phyloP scores from a whole-genome alignment of 192 early-diverging fungal species.

The Coemansia sp. region DNA sequence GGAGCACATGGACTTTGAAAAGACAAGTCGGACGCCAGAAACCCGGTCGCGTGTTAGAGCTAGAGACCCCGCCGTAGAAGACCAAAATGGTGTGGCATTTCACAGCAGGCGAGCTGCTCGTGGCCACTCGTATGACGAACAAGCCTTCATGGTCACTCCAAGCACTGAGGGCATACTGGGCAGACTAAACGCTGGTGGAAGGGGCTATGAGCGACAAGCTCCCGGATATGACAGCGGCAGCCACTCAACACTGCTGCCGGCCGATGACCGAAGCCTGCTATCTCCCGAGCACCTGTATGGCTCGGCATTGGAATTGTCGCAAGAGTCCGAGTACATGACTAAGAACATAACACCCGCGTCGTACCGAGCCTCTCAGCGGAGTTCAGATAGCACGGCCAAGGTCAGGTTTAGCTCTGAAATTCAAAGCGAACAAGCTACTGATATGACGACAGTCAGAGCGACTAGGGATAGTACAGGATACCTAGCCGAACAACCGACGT shows the following conservation, averaged over 20 bases:
- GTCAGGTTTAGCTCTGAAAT: constrained; percentile 16
- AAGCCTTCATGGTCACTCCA: background rate
- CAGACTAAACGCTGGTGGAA: background rate
- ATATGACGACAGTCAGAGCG: background rate
- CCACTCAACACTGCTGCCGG: background rate
- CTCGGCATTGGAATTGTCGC: background rate
- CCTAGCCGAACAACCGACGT: background rate
- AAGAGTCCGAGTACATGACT: background rate
- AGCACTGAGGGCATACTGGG: background rate
- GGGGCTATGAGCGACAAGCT: constrained; percentile 2
- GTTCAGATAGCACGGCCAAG: constrained; percentile 8
- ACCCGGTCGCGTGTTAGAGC: background rate
- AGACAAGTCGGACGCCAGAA: constrained; percentile 11
- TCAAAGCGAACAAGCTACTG: background rate
- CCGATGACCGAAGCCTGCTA: background rate
- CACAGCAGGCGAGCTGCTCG: background rate
- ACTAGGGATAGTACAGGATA: background rate
- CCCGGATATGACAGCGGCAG: background rate
- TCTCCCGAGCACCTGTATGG: background rate
- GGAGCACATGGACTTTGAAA: constrained; percentile 37
- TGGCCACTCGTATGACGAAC: constrained; percentile 24
- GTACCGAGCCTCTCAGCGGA: constrained; percentile 15
- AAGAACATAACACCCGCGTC: constrained; percentile 18
- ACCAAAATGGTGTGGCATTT: background rate
- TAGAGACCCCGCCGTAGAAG: background rate